Evolutionary conservation across 805 yeast species (phyloP), one percentile per base, ranked within the genome.

Genomic region (Millerago galiae): DNA sequence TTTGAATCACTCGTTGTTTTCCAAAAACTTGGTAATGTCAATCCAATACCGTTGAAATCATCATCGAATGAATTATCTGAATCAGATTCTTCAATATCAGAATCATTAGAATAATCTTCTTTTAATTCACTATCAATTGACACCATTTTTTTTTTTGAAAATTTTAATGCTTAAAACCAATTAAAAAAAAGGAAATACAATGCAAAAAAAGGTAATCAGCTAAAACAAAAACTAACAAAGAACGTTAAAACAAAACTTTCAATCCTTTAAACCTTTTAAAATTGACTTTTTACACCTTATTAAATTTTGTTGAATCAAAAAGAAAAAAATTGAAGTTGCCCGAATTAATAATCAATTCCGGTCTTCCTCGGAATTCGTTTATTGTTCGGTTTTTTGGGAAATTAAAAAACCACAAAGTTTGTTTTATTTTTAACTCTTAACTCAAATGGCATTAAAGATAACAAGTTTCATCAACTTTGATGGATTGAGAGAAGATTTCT

Each of bases 401-500:
- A 29, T 8, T 14, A 28, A 29, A 29, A 9, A 8, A 14, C 4
- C 17, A 14, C 17, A 5, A 29, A 14, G 2, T 29, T 29, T n/a
- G 9, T 7, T n/a, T 4, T 16, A 26, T 14, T 16, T 27, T 11
- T 4, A 34, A 10, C 1, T 7, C n/a, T 25, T 27, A 16, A 8
- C 6, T 26, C 43, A 35, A 41, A 73, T 73, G 77, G 75, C 74
- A 5, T 55, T 72, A 30, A 54, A 55, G 31, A 49, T 66, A 30
- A 62, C 67, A 37, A 76, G 71, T 46, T 68, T 74, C 41, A 61
- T 75, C 47, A 75, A 72, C 51, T 53, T 68, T 34, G 68, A 67
- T 3, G 79, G 80, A 2, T 62, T 77, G 45, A 60, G 68, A 26
- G 68, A 67, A 32, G 91, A 83, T 55, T 60, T 83, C 59, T 72